Conservation (phyloP, 169 alveolate species). For the Plasmodium billcollinsi region DNA sequence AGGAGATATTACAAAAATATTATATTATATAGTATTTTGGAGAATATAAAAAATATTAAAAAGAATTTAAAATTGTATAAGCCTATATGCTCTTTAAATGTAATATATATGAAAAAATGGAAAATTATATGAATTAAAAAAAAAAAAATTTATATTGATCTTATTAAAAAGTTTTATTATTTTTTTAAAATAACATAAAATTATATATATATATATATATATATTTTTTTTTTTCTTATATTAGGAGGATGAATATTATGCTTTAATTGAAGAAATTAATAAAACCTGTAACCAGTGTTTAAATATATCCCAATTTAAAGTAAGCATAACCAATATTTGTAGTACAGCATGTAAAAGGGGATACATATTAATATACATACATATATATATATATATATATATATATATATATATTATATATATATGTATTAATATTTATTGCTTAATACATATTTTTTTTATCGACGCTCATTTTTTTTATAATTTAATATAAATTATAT, state of each 20-base stretch:
- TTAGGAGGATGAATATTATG: constrained; percentile 62
- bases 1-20: constrained; percentile 71
- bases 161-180: not conserved
- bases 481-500: not conserved
- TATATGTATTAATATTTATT: too few relatives aligned
- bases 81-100: constrained; percentile 72
- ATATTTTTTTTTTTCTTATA: not conserved
- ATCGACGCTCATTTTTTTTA: too few relatives aligned
- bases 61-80: constrained; percentile 46
- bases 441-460: too few relatives aligned
- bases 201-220: constrained; percentile 4
- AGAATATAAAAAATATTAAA: constrained; percentile 51
- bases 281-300: constrained; percentile 59
- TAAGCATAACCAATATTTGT: constrained; percentile 9
- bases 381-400: not conserved
- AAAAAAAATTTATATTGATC: not conserved
- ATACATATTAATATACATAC: not conserved
- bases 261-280: constrained; percentile 68
- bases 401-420: constrained; percentile 1
- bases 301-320: constrained; percentile 67
- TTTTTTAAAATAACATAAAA: not conserved
- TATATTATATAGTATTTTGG: constrained; percentile 53
- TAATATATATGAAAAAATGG: constrained; percentile 1
- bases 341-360: not conserved
- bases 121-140: not conserved